A percentile compares a stretch with the other conserved stretches of the same genome.
Evolutionary conservation across 2,329 filamentous ascomycete genomes (phyloP).

Genomic region (Phaeosphaeria sp.): DNA sequence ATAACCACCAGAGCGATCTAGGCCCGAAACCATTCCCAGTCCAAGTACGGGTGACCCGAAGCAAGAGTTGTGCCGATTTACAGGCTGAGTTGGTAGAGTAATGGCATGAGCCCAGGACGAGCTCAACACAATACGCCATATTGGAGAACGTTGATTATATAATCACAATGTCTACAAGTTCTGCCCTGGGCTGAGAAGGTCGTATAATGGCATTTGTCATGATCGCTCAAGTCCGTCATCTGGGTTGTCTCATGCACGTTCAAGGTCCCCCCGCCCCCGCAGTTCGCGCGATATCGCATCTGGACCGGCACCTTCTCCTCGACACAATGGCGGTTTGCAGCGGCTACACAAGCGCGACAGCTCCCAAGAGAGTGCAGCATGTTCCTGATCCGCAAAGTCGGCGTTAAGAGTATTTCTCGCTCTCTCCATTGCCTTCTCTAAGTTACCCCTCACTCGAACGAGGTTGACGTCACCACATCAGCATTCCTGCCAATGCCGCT

Average conservation of each 20-base stretch:
- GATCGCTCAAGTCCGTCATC: not conserved
- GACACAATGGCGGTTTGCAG: not conserved
- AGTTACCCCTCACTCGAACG: not conserved
- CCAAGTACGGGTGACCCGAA: too few species aligned
- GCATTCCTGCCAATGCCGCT: not conserved
- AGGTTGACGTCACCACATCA: not conserved
- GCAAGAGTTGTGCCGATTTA: too few species aligned
- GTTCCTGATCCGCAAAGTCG: not conserved
- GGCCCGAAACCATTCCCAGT: too few species aligned
- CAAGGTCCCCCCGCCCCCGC: too few species aligned
- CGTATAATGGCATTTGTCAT: not conserved
- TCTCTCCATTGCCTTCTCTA: not conserved
- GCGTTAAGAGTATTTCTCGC: not conserved
- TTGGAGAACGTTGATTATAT: not conserved
- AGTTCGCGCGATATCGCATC: not conserved
- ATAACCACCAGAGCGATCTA: too few species aligned
- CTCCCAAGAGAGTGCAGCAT: not conserved
- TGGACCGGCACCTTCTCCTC: not conserved
- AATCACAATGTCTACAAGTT: not conserved
- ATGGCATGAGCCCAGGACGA: too few species aligned
- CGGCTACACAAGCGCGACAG: not conserved
- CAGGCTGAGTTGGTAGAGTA: too few species aligned
- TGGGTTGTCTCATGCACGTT: not conserved
- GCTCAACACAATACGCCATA: too few species aligned
- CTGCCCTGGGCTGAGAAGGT: not conserved